A percentile compares a stretch with the other conserved stretches of the same genome.
These are phyloP conservation scores for Micromonas commoda DNA, from an alignment of 139 green algal genomes.

Conservation along the genomic window DNA sequence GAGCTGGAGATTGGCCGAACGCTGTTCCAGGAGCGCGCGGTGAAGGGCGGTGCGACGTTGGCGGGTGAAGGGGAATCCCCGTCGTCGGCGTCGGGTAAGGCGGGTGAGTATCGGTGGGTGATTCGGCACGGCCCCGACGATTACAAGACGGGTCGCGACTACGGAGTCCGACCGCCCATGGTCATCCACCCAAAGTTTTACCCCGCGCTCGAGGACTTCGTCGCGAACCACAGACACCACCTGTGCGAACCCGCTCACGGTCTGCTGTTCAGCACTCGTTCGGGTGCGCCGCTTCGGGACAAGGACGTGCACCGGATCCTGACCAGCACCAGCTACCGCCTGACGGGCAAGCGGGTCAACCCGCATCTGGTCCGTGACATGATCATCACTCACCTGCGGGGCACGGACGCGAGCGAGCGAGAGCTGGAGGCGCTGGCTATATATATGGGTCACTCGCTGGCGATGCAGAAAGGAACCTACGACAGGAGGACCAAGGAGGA, in stretches of 20 bases:
- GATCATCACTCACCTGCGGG: conserved; percentile 51
- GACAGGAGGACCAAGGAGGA: conserved; percentile 51
- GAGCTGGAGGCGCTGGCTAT: conserved; percentile 64
- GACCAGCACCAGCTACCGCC: conserved; percentile 25
- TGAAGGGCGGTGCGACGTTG: neutral
- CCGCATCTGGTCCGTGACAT: conserved; percentile 62
- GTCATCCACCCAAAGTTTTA: conserved; percentile 49
- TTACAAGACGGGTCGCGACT: conserved; percentile 64
- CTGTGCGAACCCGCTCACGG: conserved; percentile 43
- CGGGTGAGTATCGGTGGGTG: conserved; percentile 39
- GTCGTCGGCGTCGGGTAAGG: neutral
- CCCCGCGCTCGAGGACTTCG: conserved; percentile 49
- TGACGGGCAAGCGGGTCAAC: conserved; percentile 39
- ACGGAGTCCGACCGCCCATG: conserved; percentile 57
- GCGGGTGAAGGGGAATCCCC: neutral
- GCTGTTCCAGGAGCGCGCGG: conserved; percentile 46
- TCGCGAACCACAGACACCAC: conserved; percentile 32
- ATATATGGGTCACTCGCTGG: conserved; percentile 64
- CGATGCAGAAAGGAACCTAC: conserved; percentile 57
- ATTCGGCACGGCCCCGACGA: conserved; percentile 45
- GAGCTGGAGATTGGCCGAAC: conserved; percentile 62
- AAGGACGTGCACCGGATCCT: conserved; percentile 47
- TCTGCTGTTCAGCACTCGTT: conserved; percentile 42
- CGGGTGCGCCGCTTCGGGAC: conserved; percentile 41
- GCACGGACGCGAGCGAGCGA: conserved; percentile 41